Base-by-base conservation (phyloP, 441 rosid genomes). In the Populus hybrid region DNA sequence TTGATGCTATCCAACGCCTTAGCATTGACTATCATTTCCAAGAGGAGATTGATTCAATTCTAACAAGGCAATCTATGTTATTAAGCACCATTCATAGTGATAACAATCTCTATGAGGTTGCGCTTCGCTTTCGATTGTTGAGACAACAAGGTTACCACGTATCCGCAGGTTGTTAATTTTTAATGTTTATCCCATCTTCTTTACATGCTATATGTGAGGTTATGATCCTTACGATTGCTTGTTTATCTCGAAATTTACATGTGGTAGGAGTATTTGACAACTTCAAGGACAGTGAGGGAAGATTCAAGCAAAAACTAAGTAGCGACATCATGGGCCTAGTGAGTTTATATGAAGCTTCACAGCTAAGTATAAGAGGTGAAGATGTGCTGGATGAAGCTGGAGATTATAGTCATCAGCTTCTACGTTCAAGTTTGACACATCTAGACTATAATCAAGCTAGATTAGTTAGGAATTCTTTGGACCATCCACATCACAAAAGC, bases 291-390 rank as follows among this genome's bases (percentile, higher is more conserved):
- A 28, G 2, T 28, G 76, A 69, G 8, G 85, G 81, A 20, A 71
- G 76, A 30, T 77, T 88, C n/a, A 11, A 50, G 34, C 16, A 59
- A n/a, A 70, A 79, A n/a, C 21, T 65, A 59, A 3, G 46, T 8
- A 57, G 70, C 42, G 88, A 89, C 80, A 42, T 84, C 5, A 53
- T 32, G 74, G 89, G 88, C 21, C 36, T 83, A 74, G 75, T 86
- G 70, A 83, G 73, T 66, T 69, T 89, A 75, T 85, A 79, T 30
- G 92, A 89, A 80, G 93, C 91, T 66, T 85, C 91, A 20, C 87
- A 86, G 23, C 76, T 86, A 63, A 75, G 79, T 10, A 73, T 73
- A 18, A 68, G 35, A 10, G 90, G 84, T 12, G 88, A 88, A 81
- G 80, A 78, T 24, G 70, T 73, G 26, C 86, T 85, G 28, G 82